These are phyloP conservation scores for Diplosphaera chodatii DNA, from an alignment of 139 green algal genomes.

Conservation along the genomic window DNA sequence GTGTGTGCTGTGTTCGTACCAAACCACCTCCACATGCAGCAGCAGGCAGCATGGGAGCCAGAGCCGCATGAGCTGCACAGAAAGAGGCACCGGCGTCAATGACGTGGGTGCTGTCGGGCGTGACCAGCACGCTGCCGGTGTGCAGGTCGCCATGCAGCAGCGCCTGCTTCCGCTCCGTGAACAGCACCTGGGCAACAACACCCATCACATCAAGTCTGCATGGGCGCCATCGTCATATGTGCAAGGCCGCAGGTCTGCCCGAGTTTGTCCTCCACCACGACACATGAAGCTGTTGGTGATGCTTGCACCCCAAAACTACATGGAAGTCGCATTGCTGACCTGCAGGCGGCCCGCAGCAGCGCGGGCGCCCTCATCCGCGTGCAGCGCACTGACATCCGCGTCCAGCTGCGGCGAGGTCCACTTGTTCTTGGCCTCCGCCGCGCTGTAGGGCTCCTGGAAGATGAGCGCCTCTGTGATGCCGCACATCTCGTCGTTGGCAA, in stretches of 20 bases:
- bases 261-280: too few species aligned
- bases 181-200: conserved; percentile 46
- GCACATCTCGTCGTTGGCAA: conserved; percentile 86
- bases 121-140: conserved; percentile 92
- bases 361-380: background rate
- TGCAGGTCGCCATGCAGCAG: conserved; percentile 96
- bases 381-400: conserved; percentile 36
- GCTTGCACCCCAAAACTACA: too few species aligned
- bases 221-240: too few species aligned
- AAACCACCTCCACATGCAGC: too few species aligned
- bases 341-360: background rate
- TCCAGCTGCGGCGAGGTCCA: conserved; percentile 84
- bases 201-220: too few species aligned
- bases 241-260: too few species aligned
- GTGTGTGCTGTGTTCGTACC: too few species aligned
- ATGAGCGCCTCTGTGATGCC: conserved; percentile 91
- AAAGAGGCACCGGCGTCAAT: conserved; percentile 39
- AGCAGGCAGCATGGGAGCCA: too few species aligned
- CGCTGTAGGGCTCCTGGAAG: conserved; percentile 88
- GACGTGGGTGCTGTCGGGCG: conserved; percentile 26
- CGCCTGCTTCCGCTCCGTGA: conserved; percentile 68
- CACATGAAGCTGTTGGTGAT: too few species aligned
- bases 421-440: conserved; percentile 51
- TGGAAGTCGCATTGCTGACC: too few species aligned
- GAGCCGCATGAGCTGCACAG: too few species aligned